phyloP scores from a whole-genome alignment of 495 filamentous ascomycete species.

The Trichoderma reesei region DNA sequence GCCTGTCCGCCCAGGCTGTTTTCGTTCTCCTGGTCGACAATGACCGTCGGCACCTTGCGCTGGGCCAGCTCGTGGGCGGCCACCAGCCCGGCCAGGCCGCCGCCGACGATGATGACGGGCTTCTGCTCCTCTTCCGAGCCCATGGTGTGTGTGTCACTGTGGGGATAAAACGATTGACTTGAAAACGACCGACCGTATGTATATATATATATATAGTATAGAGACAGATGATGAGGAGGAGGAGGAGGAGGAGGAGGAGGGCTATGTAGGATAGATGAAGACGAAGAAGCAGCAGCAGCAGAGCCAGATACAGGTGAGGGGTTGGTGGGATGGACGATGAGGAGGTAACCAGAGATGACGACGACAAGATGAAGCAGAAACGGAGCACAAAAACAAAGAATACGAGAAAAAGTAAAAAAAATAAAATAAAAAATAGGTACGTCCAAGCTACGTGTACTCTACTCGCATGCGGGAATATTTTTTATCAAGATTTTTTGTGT shows the following conservation, averaged over 20 bases:
- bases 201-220: no score
- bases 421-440: no score
- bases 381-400: neutral
- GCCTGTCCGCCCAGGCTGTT: slow-evolving; percentile 41
- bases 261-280: neutral
- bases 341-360: no score
- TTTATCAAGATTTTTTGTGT: neutral
- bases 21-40: slow-evolving; percentile 42
- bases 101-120: slow-evolving; percentile 42
- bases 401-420: no score
- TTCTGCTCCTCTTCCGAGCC: slow-evolving; percentile 12
- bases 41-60: slow-evolving; percentile 27
- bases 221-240: neutral
- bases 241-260: neutral
- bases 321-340: no score
- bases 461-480: slow-evolving; percentile 1
- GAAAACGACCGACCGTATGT: no score
- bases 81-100: slow-evolving; percentile 42
- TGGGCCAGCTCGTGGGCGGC: slow-evolving; percentile 40
- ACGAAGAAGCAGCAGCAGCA: neutral
- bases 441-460: neutral
- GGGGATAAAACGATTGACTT: no score
- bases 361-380: neutral
- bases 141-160: neutral
- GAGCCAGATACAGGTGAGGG: neutral